These are phyloP conservation scores for Colletotrichum plurivorum DNA, from an alignment of 2,329 filamentous ascomycete genomes.

Conservation along the genomic window DNA sequence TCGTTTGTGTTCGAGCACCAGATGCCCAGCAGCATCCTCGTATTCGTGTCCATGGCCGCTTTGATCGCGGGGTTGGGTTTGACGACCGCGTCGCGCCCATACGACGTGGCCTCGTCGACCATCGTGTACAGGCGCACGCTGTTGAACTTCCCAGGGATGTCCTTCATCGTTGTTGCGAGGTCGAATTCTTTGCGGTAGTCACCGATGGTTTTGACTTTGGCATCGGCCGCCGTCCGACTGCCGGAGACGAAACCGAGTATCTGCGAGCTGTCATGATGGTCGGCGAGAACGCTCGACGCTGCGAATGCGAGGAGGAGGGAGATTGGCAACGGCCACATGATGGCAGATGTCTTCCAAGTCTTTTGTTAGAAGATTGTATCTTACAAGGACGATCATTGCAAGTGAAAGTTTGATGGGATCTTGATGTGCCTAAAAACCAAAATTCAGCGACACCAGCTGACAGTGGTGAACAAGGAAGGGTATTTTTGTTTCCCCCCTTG, in stretches of 20 bases:
- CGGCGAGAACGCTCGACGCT: not conserved
- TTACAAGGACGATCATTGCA: too few relatives aligned
- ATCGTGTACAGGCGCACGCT: conserved; percentile 19
- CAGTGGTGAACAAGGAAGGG: too few relatives aligned
- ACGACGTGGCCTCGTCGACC: not conserved
- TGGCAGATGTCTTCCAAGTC: too few relatives aligned
- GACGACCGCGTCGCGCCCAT: not conserved
- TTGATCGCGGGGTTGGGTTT: conserved; percentile 79
- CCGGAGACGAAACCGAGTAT: conserved; percentile 12
- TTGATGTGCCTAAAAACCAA: too few relatives aligned
- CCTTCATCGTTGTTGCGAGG: not conserved
- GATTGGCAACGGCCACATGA: not conserved
- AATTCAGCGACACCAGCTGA: too few relatives aligned
- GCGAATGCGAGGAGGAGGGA: not conserved
- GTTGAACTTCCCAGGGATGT: conserved; percentile 2
- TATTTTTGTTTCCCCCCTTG: too few relatives aligned
- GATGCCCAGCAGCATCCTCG: conserved; percentile 65
- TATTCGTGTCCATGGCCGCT: conserved; percentile 64
- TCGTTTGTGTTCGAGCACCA: conserved; percentile 58
- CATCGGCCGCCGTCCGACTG: not conserved
- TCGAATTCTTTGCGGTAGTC: conserved; percentile 5
- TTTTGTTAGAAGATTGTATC: too few relatives aligned
- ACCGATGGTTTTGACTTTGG: not conserved
- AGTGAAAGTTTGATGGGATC: too few relatives aligned
- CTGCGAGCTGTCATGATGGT: too few relatives aligned